Base-by-base conservation (phyloP, 805 yeast genomes). In the Scheffersomyces amazonensis region DNA sequence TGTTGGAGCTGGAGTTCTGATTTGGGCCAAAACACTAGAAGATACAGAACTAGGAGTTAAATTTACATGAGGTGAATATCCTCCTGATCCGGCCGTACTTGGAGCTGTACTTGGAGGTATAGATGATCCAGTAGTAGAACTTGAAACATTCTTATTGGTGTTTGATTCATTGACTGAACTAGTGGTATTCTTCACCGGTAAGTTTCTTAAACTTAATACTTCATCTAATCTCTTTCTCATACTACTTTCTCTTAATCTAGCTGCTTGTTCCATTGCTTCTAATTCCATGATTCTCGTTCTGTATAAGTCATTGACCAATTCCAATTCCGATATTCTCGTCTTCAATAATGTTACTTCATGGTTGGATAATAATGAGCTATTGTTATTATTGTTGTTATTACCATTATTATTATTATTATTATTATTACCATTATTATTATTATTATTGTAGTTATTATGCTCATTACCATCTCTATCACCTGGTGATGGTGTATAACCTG, bases 241-340 rank as follows among this genome's bases (percentile, higher is more conserved):
- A 12, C 76, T 59, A 27, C 51, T 54, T 47, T 75, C 80, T 38
- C 80, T 60, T 39, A 73, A 66, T 43, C 78, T 69, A 0, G 78
- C 73, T 5, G 80, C 81, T 41, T 63, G 70, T 51, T 77, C 82
- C 75, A 72, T 66, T 16, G 79, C 80, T 62, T 91, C 96, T 46
- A 91, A 69, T 55, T 91, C 96, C 58, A 76, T 69, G 31, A 91
- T 87, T 48, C 95, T 77, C 5, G 91, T 78, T 49, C 87, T 78
- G 66, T 88, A 87, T 41, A 91, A 66, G 56, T 90, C 97, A 52
- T 89, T 90, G 29, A 91, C 96, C 31, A 90, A 70, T 58, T 91
- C 98, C 44, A 91, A 73, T 58, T 91, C 98, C 10, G 85, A 78
- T 16, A 90, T 87, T 41, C 95, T 72, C 0, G 96, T 87, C 46